These are phyloP conservation scores for Lanmaoa rubissima DNA, from an alignment of 768 basidiomycete species.

Conservation along the genomic window DNA sequence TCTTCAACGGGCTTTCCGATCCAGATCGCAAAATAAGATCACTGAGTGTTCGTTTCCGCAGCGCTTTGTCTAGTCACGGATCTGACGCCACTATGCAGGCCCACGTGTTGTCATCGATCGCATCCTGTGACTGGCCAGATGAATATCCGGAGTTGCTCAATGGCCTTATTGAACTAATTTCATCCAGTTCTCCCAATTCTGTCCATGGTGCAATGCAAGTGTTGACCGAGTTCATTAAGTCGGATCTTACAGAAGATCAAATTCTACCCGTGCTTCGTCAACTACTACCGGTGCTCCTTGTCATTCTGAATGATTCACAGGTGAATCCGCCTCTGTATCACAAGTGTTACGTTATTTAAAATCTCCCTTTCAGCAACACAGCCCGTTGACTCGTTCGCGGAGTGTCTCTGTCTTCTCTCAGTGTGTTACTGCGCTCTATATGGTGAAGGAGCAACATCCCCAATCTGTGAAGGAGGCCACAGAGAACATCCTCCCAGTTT, in stretches of 20 bases:
- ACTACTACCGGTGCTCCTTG: constrained; percentile 80
- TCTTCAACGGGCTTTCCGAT: constrained; percentile 86
- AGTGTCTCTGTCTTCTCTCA: constrained; percentile 88
- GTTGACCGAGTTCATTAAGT: constrained; percentile 90
- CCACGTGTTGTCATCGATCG: constrained; percentile 82
- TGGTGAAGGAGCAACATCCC: constrained; percentile 93
- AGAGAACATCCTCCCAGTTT: constrained; percentile 77
- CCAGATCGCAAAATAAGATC: constrained; percentile 83
- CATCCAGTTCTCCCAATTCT: constrained; percentile 65
- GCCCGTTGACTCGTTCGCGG: constrained; percentile 78
- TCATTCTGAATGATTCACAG: constrained; percentile 74
- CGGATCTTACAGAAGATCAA: constrained; percentile 93
- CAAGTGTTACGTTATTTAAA: not conserved
- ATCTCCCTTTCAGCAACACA: constrained; percentile 50
- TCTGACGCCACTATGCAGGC: constrained; percentile 52
- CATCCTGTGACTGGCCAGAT: constrained; percentile 94
- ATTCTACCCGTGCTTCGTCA: constrained; percentile 88
- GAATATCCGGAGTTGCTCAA: constrained; percentile 89
- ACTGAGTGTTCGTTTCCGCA: constrained; percentile 58
- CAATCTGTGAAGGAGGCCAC: constrained; percentile 82
- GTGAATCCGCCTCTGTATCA: constrained; percentile 36
- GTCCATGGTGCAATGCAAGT: constrained; percentile 98
- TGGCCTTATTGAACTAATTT: constrained; percentile 72
- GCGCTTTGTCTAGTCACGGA: not conserved
- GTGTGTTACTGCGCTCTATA: constrained; percentile 85